Conservation (phyloP, 2,329 filamentous ascomycete species). For the Cladophialophora yegresii region DNA sequence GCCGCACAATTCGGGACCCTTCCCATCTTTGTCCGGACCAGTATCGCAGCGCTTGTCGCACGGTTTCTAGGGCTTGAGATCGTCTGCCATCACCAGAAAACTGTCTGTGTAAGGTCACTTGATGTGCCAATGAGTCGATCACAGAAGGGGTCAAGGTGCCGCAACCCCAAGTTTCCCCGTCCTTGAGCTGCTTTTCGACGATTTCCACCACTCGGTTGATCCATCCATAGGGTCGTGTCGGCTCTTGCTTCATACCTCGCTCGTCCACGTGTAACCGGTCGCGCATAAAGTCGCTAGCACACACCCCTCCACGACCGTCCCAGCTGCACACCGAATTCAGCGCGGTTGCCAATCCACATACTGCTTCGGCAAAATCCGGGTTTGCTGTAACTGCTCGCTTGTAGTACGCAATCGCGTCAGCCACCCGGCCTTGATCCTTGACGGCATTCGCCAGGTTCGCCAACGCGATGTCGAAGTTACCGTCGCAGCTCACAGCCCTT, state of each 20-base stretch:
- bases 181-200: slow-evolving; percentile 80
- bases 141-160: slow-evolving; percentile 62
- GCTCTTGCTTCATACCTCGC: slow-evolving; percentile 76
- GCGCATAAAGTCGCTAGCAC: slow-evolving; percentile 69
- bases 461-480: slow-evolving; percentile 93
- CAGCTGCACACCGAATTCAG: slow-evolving; percentile 96
- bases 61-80: slow-evolving; percentile 35
- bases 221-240: slow-evolving; percentile 70
- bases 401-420: slow-evolving; percentile 90
- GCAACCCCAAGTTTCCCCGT: slow-evolving; percentile 82
- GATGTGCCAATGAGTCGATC: slow-evolving; percentile 56
- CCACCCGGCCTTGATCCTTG: slow-evolving; percentile 90
- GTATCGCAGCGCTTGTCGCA: slow-evolving; percentile 44
- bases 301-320: slow-evolving; percentile 82
- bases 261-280: slow-evolving; percentile 95
- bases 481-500: slow-evolving; percentile 85
- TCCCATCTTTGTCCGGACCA: slow-evolving; percentile 84
- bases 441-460: slow-evolving; percentile 97
- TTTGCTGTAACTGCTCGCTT: slow-evolving; percentile 86
- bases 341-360: slow-evolving; percentile 91
- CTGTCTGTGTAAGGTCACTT: slow-evolving; percentile 45
- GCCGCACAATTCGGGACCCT: slow-evolving; percentile 77
- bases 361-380: slow-evolving; percentile 93
- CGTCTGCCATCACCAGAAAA: slow-evolving; percentile 16
- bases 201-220: slow-evolving; percentile 89